phyloP scores from a whole-genome alignment of 768 basidiomycete genomes.

The Russula virescens region DNA sequence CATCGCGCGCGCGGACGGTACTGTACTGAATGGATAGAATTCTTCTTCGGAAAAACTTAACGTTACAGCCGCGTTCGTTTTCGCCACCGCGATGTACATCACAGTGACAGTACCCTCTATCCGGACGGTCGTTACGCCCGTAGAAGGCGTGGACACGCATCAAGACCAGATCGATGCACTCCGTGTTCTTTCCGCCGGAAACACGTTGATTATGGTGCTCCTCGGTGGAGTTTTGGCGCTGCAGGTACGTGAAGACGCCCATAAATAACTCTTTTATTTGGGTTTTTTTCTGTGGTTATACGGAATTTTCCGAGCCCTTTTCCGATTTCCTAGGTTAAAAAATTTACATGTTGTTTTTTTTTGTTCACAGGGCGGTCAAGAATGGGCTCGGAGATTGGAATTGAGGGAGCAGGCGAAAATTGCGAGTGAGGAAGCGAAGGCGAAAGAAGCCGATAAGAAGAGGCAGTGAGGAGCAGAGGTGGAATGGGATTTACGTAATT shows the following conservation, averaged over 20 bases:
- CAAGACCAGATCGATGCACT: constrained; percentile 73
- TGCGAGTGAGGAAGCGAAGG: constrained; percentile 19
- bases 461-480: not conserved
- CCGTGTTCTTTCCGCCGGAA: constrained; percentile 77
- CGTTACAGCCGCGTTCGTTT: constrained; percentile 61
- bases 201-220: constrained; percentile 71
- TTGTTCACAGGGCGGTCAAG: constrained; percentile 65
- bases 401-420: constrained; percentile 21
- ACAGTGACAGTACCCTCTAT: constrained; percentile 75
- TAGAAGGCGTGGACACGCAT: constrained; percentile 46
- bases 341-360: too few species aligned
- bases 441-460: constrained; percentile 17
- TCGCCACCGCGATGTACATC: constrained; percentile 73
- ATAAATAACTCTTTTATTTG: too few species aligned
- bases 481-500: constrained; percentile 8
- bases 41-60: not conserved
- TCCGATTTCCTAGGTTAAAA: too few species aligned
- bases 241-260: constrained; percentile 49
- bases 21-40: constrained; percentile 1
- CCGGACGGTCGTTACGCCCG: constrained; percentile 65
- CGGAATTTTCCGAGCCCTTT: too few species aligned
- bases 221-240: constrained; percentile 60
- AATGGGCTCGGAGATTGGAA: constrained; percentile 38
- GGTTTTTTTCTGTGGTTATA: not conserved
- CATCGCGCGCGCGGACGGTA: not conserved